Evolutionary conservation across 495 filamentous ascomycete genomes (phyloP).

Genomic region (Apodospora peruviana): DNA sequence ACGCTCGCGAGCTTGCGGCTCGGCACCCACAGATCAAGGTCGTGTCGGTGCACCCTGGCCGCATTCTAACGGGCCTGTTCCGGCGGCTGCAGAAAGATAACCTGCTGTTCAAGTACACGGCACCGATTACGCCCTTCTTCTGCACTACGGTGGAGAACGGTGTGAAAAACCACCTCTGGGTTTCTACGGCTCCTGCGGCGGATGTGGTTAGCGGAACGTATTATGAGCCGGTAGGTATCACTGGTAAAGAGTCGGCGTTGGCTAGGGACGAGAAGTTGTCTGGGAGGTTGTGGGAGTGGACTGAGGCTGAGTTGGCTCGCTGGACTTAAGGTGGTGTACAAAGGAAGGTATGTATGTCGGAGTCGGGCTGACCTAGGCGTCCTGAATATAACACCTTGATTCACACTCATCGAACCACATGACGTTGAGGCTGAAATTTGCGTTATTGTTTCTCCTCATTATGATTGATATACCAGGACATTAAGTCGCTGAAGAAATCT

Average conservation of each 20-base stretch:
- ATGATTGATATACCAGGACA: no score
- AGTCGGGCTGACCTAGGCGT: no score
- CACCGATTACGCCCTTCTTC: constrained; percentile 11
- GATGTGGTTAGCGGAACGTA: constrained; percentile 30
- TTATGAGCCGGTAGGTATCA: constrained; percentile 21
- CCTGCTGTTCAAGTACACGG: constrained; percentile 6
- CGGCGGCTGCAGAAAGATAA: neutral
- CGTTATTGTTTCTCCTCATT: no score
- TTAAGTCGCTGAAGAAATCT: no score
- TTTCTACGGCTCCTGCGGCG: constrained; percentile 34
- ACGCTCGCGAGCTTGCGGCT: constrained; percentile 50
- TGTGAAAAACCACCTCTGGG: constrained; percentile 57
- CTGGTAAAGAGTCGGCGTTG: constrained; percentile 1
- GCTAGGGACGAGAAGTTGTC: constrained; percentile 44
- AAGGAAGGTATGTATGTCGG: no score
- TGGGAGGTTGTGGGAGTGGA: constrained; percentile 56
- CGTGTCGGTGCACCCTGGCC: constrained; percentile 57
- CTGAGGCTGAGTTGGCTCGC: constrained; percentile 41
- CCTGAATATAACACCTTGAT: no score
- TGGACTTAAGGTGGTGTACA: no score
- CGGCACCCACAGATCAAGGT: constrained; percentile 47
- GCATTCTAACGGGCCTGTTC: constrained; percentile 54
- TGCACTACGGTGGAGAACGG: constrained; percentile 40
- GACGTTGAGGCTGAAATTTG: no score
- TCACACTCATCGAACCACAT: no score